Conservation (phyloP, 495 filamentous ascomycete genomes). For the Platismatia glauca region DNA sequence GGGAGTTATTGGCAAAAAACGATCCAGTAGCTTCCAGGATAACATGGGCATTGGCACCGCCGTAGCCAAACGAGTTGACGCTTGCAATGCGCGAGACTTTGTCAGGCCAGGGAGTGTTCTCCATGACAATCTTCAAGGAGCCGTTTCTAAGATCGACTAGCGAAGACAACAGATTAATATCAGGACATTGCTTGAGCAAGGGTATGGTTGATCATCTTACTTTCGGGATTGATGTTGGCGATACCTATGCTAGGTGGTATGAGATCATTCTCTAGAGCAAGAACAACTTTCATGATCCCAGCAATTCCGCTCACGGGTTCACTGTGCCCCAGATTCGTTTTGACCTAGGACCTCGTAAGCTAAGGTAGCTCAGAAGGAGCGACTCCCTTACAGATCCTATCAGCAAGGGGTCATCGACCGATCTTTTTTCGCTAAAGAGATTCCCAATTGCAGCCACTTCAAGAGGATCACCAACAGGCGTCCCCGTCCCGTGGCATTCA, state of each 20-base stretch:
- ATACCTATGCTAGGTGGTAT: constrained; percentile 40
- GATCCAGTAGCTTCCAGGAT: too few relatives aligned
- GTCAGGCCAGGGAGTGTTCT: neutral
- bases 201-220: constrained; percentile 18
- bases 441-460: constrained; percentile 34
- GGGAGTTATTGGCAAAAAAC: too few relatives aligned
- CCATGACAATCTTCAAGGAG: too few relatives aligned
- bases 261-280: constrained; percentile 38
- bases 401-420: neutral
- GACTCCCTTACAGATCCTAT: constrained; percentile 18
- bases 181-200: too few relatives aligned
- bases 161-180: too few relatives aligned
- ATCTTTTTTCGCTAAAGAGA: neutral
- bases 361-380: neutral
- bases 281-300: constrained; percentile 45
- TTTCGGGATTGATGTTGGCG: constrained; percentile 31
- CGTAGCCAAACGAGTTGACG: neutral
- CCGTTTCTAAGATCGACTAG: too few relatives aligned
- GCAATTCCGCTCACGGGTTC: constrained; percentile 39
- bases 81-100: neutral
- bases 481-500: constrained; percentile 25
- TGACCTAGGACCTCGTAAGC: constrained; percentile 21
- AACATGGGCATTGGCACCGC: too few relatives aligned
- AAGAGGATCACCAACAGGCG: constrained; percentile 35
- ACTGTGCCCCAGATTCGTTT: constrained; percentile 40